Percentiles rank a stretch among this genome's conserved stretches.
Conservation (phyloP, 2,329 filamentous ascomycete genomes). For the Phialemoniopsis sp. region DNA sequence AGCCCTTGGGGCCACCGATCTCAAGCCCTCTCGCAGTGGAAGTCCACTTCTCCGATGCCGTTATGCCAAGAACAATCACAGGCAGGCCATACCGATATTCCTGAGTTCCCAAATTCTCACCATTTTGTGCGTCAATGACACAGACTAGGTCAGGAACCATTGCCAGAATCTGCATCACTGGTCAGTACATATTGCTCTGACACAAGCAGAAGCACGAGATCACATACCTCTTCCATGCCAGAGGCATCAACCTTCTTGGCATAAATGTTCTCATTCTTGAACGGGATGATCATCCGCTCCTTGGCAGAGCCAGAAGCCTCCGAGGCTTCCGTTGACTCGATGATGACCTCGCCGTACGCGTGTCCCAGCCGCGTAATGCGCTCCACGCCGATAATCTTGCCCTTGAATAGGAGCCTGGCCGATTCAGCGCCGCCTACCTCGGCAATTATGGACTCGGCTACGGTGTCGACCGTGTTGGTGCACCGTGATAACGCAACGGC, state of each 20-base stretch:
- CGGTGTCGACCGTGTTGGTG: conserved; percentile 44
- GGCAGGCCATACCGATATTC: conserved; percentile 52
- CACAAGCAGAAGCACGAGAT: background rate
- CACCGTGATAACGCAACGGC: conserved; percentile 48
- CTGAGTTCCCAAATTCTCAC: conserved; percentile 50
- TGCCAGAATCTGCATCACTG: conserved; percentile 30
- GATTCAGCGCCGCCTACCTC: conserved; percentile 50
- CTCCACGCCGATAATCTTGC: conserved; percentile 60
- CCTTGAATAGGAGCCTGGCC: conserved; percentile 56
- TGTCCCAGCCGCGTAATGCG: conserved; percentile 52
- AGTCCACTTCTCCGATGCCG: conserved; percentile 40
- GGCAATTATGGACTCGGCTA: conserved; percentile 54
- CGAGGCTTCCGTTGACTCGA: conserved; percentile 40
- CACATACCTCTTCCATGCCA: conserved; percentile 6
- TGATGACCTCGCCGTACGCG: conserved; percentile 54
- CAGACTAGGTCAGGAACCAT: conserved; percentile 54
- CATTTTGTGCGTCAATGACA: conserved; percentile 51
- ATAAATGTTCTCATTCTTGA: conserved; percentile 73
- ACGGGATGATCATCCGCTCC: conserved; percentile 55
- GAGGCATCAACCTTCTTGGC: conserved; percentile 33
- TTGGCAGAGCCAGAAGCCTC: conserved; percentile 15
- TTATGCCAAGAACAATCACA: conserved; percentile 42
- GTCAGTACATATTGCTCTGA: background rate
- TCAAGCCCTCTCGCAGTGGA: conserved; percentile 39
- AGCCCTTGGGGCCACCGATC: conserved; percentile 44